Percentiles rank a stretch among this genome's conserved stretches.
Evolutionary conservation across 2,329 filamentous ascomycete species (phyloP).

Genomic region (Penicillium olsonii): DNA sequence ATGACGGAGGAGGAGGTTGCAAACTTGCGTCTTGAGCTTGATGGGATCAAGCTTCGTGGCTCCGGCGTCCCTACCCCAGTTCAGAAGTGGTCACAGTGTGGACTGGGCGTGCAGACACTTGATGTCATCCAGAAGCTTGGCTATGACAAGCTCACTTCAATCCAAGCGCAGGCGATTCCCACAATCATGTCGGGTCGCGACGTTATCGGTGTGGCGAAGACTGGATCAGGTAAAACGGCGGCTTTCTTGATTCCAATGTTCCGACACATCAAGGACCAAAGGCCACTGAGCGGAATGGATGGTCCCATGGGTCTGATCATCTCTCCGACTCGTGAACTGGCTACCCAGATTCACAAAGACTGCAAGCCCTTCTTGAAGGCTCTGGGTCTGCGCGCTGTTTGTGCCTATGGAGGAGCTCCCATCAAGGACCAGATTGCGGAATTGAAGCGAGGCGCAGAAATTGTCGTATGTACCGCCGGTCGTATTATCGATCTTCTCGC

Average conservation of each 20-base stretch:
- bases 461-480: conserved; percentile 92
- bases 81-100: conserved; percentile 94
- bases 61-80: conserved; percentile 90
- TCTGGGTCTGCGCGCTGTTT: conserved; percentile 80
- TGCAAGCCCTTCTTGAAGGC: conserved; percentile 92
- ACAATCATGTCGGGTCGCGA: conserved; percentile 95
- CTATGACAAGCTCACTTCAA: conserved; percentile 87
- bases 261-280: conserved; percentile 93
- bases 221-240: conserved; percentile 94
- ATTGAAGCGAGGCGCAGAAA: conserved; percentile 90
- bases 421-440: conserved; percentile 98
- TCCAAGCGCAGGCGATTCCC: conserved; percentile 92
- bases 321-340: conserved; percentile 91
- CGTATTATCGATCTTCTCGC: conserved; percentile 94
- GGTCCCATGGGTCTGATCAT: conserved; percentile 87
- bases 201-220: conserved; percentile 95
- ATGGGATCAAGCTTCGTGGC: conserved; percentile 91
- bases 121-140: conserved; percentile 80
- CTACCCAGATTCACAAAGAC: conserved; percentile 89
- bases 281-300: conserved; percentile 76
- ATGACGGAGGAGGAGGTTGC: conserved; percentile 84
- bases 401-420: conserved; percentile 90
- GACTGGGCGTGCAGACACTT: conserved; percentile 80
- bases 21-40: conserved; percentile 80
- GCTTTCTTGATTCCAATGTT: conserved; percentile 97